Base-by-base conservation (phyloP, 2,329 filamentous ascomycete genomes). In the Colletotrichum sp. region DNA sequence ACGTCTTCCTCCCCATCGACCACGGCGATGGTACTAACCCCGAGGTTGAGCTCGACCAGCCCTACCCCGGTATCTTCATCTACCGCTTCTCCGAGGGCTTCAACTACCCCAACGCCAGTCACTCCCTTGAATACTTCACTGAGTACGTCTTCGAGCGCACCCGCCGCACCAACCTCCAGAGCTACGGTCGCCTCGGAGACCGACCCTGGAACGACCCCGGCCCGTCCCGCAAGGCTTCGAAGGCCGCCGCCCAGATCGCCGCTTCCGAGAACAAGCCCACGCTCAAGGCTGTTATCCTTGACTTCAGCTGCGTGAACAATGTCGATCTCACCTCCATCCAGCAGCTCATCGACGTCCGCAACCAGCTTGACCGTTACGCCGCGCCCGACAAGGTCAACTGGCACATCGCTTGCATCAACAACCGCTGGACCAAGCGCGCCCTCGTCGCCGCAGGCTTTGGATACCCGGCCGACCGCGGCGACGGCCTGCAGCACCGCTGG, bases 121-220 rank as follows among this genome's bases (percentile, higher is more conserved):
- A 95, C 82, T 96, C 98, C 78, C 91, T 98, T 72, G 96, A 98
- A 81, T 92, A 95, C 81, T 88, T 98, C 67, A 91, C 92, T 4
- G 85, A 89, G 3, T 91, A 92, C 79, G 92, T 98, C 63, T 93
- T 94, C 79, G 84, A 88, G 58, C 86, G 93, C 76, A 98, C 96
- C 4, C 92, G 94, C 48, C 93, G 95, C 36, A 98, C 95, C 2
- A 95, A 94, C 78, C 87, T 92, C 0, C 87, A 94, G 72, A 87
- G 89, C 3, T 98, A 93, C 80, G 84, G 87, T 6, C 89, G 90
- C 5, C 89, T 87, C 3, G 94, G 94, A 28, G 96, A 99, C 82
- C 91, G 96, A 9, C 96, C 97, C 1, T 99, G 97, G 97, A 99
- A 98, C 81, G 95, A 98, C 82, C 95, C 96, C 0, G 96, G 95